These are phyloP conservation scores for Rubroboletus satanas DNA, from an alignment of 768 basidiomycete genomes.

Conservation along the genomic window DNA sequence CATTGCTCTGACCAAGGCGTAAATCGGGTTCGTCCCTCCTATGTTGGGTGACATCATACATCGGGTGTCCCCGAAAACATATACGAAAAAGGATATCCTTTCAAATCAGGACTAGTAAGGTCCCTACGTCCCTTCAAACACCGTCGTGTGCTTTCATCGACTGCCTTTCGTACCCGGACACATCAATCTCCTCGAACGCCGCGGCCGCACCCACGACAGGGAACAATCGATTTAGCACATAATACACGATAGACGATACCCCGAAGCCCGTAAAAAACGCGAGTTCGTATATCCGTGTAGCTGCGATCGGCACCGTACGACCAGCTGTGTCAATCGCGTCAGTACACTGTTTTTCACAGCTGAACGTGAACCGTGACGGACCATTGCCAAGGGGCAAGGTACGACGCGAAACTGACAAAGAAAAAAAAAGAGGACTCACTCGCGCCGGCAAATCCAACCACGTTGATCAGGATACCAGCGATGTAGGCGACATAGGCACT, in stretches of 20 bases:
- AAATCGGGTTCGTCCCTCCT: background rate
- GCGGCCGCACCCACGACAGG: slow-evolving; percentile 51
- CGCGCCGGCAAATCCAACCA: slow-evolving; percentile 76
- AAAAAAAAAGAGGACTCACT: slow-evolving; percentile 38
- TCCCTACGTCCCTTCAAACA: background rate
- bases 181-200: slow-evolving; percentile 56
- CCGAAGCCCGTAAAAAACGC: slow-evolving; percentile 85
- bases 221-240: slow-evolving; percentile 51
- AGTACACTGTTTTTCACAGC: background rate
- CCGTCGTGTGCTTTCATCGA: background rate
- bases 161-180: slow-evolving; percentile 31
- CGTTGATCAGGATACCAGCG: slow-evolving; percentile 75
- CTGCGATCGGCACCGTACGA: slow-evolving; percentile 56
- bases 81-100: slow-evolving; percentile 8
- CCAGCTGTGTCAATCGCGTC: slow-evolving; percentile 40
- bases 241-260: slow-evolving; percentile 63
- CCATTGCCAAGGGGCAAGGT: background rate
- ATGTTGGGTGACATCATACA: slow-evolving; percentile 25
- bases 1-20: background rate
- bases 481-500: slow-evolving; percentile 67
- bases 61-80: slow-evolving; percentile 22
- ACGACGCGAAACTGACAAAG: background rate
- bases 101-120: background rate
- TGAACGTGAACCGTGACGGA: background rate
- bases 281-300: slow-evolving; percentile 71